phyloP scores from a whole-genome alignment of 2,329 filamentous ascomycete genomes.

The Zymoseptoria brevis region DNA sequence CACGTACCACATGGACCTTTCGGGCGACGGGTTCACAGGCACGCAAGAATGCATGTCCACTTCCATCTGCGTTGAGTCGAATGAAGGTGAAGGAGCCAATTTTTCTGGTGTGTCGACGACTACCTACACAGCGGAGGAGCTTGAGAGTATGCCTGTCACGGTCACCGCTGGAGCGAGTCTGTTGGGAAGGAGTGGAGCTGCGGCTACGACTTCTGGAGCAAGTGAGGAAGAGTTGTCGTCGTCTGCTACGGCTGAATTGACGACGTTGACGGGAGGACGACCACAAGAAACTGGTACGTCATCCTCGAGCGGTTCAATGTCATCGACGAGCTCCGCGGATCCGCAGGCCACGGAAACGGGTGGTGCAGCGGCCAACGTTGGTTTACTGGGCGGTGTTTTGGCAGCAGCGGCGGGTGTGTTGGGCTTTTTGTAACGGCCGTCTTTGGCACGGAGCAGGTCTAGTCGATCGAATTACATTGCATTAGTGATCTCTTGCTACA shows the following conservation, averaged over 20 bases:
- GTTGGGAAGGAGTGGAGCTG: not conserved
- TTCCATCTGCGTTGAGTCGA: slow-evolving; percentile 11
- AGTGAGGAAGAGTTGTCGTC: not conserved
- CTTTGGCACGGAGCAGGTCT: not conserved
- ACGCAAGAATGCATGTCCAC: slow-evolving; percentile 12
- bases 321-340: not conserved
- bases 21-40: slow-evolving; percentile 9
- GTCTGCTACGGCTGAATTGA: slow-evolving; percentile 3
- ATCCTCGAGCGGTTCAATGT: not conserved
- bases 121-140: slow-evolving; percentile 9
- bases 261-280: not conserved
- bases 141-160: slow-evolving; percentile 10
- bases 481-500: not conserved
- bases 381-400: not conserved
- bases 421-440: not conserved
- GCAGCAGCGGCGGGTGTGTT: not conserved
- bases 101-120: slow-evolving; percentile 14
- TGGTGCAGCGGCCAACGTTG: not conserved
- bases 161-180: slow-evolving; percentile 9
- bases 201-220: slow-evolving; percentile 3
- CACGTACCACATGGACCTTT: slow-evolving; percentile 17
- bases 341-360: not conserved
- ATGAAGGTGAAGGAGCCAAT: slow-evolving; percentile 13
- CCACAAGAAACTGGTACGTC: not conserved
- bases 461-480: not conserved